These are phyloP conservation scores for Toxicodendron radicans DNA, from an alignment of 345 rosid genomes.

Conservation along the genomic window DNA sequence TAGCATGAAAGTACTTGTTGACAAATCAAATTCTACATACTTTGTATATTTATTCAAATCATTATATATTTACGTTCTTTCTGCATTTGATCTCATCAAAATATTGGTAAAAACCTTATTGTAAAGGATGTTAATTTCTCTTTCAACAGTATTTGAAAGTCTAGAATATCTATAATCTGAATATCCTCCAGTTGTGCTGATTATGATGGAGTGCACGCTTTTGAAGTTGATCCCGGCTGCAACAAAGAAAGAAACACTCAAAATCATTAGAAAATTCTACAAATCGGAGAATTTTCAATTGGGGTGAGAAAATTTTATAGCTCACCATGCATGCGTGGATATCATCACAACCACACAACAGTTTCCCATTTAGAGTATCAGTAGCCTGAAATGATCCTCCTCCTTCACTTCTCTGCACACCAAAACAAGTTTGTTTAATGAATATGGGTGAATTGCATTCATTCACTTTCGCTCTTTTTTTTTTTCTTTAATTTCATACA, in stretches of 20 bases:
- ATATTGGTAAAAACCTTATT: background rate
- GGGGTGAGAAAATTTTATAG: background rate
- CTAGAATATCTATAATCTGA: background rate
- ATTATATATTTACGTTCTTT: too few relatives aligned
- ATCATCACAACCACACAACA: conserved; percentile 54
- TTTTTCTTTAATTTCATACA: too few relatives aligned
- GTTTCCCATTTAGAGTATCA: conserved; percentile 56
- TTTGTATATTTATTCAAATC: too few relatives aligned
- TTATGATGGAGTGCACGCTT: conserved; percentile 32
- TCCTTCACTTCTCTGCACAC: conserved; percentile 61
- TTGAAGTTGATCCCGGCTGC: conserved; percentile 50
- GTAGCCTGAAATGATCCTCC: conserved; percentile 67
- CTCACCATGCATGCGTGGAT: conserved; percentile 42
- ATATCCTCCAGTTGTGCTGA: background rate
- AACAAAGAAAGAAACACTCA: background rate
- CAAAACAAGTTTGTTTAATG: background rate
- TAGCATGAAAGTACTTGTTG: too few relatives aligned
- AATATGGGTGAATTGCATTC: background rate
- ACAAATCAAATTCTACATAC: too few relatives aligned
- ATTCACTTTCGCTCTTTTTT: too few relatives aligned
- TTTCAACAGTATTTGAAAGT: background rate
- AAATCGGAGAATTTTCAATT: background rate
- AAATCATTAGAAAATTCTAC: background rate
- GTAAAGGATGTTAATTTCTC: background rate
- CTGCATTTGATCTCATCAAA: background rate